Evolutionary conservation across 1,284 basidiomycete species (phyloP).

Genomic region (Ceratobasidium sp.): DNA sequence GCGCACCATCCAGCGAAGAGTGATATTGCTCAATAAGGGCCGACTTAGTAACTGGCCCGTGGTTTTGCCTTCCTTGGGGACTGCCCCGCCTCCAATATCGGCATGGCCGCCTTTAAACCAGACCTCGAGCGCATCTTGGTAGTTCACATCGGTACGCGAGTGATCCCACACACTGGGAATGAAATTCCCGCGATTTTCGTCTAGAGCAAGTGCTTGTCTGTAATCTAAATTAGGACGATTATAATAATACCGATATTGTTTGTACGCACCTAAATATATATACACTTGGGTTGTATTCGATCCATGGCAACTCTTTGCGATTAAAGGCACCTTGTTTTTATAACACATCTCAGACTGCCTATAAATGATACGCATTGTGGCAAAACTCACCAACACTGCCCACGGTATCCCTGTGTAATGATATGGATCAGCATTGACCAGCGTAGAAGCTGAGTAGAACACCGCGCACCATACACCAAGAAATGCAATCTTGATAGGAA

Average conservation of each 20-base stretch:
- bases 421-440: neutral
- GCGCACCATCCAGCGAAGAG: constrained; percentile 41
- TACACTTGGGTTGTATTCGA: constrained; percentile 40
- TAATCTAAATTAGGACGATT: neutral
- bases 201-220: constrained; percentile 51
- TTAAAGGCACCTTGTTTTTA: constrained; percentile 8
- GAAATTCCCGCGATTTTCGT: constrained; percentile 50
- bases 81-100: constrained; percentile 3
- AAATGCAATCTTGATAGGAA: constrained; percentile 42
- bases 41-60: neutral
- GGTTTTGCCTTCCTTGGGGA: neutral
- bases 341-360: neutral
- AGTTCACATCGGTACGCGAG: neutral
- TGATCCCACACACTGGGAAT: constrained; percentile 46
- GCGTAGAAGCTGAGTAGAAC: neutral
- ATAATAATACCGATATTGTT: neutral
- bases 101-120: constrained; percentile 27
- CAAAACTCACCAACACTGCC: constrained; percentile 33
- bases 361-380: neutral
- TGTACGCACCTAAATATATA: constrained; percentile 17
- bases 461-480: constrained; percentile 44
- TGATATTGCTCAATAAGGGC: constrained; percentile 12
- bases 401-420: constrained; percentile 42
- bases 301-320: constrained; percentile 29
- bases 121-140: constrained; percentile 9